Base-by-base conservation (phyloP, 768 basidiomycete species). In the Lentinula detonsa region DNA sequence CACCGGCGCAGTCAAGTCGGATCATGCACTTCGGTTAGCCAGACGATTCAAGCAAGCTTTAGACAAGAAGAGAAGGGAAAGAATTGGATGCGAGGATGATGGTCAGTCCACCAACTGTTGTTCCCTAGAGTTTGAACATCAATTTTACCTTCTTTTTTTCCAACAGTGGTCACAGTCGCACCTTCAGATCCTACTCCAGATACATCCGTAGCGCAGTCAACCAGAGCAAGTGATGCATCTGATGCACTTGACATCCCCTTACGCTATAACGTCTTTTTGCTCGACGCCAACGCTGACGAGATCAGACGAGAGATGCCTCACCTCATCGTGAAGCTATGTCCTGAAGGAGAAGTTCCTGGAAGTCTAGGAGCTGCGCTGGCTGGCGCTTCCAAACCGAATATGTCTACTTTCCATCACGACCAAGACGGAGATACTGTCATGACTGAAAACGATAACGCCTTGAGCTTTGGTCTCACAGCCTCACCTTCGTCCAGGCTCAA, bases 211-310 rank as follows among this genome's bases (percentile, higher is more conserved):
- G 60, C 43, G n/a, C 45, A 57, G 9, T 59, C 33, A 15, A 59
- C 61, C 33, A 56, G 42, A 43, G 16, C 54, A 9, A 58, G 61
- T 35, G 52, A 16, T 35, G 16, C n/a, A 23, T 37, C 52, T 34
- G 63, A 68, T n/a, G 52, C 56, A 4, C 62, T 64, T 4, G 66
- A 71, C 10, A 68, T 69, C 34, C 76, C 85, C 21, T 65, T 87
- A 31, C 64, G 76, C 45, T 93, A 93, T 73, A 88, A 89, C 63
- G 90, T 92, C 54, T 93, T 86, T 65, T 80, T 93, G n/a, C 80
- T 93, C 21, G 80, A 83, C 51, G 85, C 87, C 52, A 72, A 74
- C 10, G 76, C 78, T 35, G 75, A 76, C 1, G 75, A 78, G 64
- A 72, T 85, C 68, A 70, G 73, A 57, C 68, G 65, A 55, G 74